Evolutionary conservation across 371 early-diverging fungal species (phyloP), one percentile per base, ranked within the genome.

Genomic region (Scutellospora calospora): DNA sequence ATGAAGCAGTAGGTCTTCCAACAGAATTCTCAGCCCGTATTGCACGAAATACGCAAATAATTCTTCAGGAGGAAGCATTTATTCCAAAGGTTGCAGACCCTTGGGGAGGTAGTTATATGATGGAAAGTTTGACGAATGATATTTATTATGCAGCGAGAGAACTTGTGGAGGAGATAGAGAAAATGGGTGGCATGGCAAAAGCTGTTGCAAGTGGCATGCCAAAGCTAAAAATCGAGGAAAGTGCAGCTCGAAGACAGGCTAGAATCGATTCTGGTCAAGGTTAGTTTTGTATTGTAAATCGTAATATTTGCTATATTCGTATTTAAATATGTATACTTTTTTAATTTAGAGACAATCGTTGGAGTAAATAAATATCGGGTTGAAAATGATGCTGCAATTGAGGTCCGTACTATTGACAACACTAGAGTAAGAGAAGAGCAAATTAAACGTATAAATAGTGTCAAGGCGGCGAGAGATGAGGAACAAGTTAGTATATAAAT

Each of bases 41-140:
- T 82, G 96, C 96, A 5, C 88, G 96, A 81, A 96, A 96, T 87
- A 96, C 96, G 1, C 96, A 96, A 87, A 82, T 96, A 71, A 94
- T 96, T 73, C 82, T 96, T 75, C 95, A 96, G 82, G 94, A 91
- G 79, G 96, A 96, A 83, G 95, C 96, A 12, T 87, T 88, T 69
- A 95, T 96, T 49, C 95, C 96, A n/a, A 90, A 90, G 79, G 91
- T 93, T 12, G 94, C 93, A 49, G 95, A 95, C 76, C 96, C 96
- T 1, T 95, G 94, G 94, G 96, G 94, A 5, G 96, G 96, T 14
- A 93, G 93, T n/a, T 96, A 94, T 86, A 92, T 96, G 93, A 96
- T 96, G 94, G 96, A 96, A 87, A 90, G 92, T 3, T 85, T 96
- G 86, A 96, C 96, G 41, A 89, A 94, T 81, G 90, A 92, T 45